These are phyloP conservation scores for Hyphopichia buzzinii DNA, from an alignment of 1,139 yeast species.

Conservation along the genomic window DNA sequence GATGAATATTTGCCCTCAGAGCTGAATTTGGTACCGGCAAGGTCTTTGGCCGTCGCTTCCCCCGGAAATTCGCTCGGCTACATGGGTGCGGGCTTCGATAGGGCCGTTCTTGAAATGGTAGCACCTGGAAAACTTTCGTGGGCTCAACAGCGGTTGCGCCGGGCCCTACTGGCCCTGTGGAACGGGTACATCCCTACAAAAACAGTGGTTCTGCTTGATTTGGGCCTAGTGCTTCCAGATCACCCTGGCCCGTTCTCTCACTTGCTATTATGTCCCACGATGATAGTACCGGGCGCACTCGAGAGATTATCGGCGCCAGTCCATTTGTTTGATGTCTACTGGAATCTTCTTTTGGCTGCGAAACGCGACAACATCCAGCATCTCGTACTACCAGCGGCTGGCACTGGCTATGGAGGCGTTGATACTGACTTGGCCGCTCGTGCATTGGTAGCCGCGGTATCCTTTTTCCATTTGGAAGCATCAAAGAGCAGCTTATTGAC, in stretches of 20 bases:
- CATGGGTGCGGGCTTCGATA: slow-evolving; percentile 31
- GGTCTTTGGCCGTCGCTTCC: slow-evolving; percentile 16
- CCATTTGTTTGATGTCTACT: slow-evolving; percentile 16
- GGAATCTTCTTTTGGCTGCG: slow-evolving; percentile 15
- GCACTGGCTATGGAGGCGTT: slow-evolving; percentile 26
- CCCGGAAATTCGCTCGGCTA: slow-evolving; percentile 25
- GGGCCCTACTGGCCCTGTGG: slow-evolving; percentile 4
- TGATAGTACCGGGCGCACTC: slow-evolving; percentile 15
- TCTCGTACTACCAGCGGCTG: slow-evolving; percentile 28
- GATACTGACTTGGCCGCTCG: slow-evolving; percentile 16
- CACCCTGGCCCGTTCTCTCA: slow-evolving; percentile 4
- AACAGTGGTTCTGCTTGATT: neutral
- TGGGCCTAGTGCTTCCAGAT: slow-evolving; percentile 4
- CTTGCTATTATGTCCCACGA: slow-evolving; percentile 7
- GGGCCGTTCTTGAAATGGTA: slow-evolving; percentile 17
- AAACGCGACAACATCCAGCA: neutral
- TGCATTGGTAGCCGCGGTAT: slow-evolving; percentile 20
- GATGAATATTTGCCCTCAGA: too few relatives aligned
- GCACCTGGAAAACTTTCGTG: slow-evolving; percentile 13
- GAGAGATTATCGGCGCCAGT: slow-evolving; percentile 2
- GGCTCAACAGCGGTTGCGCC: slow-evolving; percentile 8
- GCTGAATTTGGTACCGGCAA: too few relatives aligned
- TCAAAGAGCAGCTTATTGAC: slow-evolving; percentile 9
- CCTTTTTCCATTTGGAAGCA: slow-evolving; percentile 14
- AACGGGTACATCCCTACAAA: slow-evolving; percentile 18